Evolutionary conservation across 2,329 filamentous ascomycete genomes (phyloP).

Genomic region (Trichophaea hybrida): DNA sequence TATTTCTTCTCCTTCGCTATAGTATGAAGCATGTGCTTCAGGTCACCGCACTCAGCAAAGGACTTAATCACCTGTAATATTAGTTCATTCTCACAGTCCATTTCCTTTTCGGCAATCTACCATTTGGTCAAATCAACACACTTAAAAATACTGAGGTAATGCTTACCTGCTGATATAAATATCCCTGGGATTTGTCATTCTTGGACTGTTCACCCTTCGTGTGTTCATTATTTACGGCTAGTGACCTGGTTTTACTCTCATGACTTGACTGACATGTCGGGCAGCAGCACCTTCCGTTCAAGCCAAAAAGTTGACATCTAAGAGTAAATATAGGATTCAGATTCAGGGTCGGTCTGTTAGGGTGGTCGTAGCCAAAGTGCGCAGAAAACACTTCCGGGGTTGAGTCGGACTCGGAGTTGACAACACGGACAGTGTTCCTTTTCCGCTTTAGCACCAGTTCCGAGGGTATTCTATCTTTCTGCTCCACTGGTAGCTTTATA

Average conservation of each 20-base stretch:
- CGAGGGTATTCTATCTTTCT: not conserved
- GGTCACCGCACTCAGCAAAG: conserved; percentile 12
- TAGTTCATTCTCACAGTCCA: conserved; percentile 17
- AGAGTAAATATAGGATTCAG: too few relatives aligned
- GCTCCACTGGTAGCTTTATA: not conserved
- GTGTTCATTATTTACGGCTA: not conserved
- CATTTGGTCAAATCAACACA: conserved; percentile 4
- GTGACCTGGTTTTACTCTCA: not conserved
- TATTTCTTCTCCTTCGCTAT: not conserved
- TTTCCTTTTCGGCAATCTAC: conserved; percentile 21
- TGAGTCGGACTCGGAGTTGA: too few relatives aligned
- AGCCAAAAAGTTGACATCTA: too few relatives aligned
- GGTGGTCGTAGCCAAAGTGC: too few relatives aligned
- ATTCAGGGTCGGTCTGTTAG: too few relatives aligned
- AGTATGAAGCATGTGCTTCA: not conserved
- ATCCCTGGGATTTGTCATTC: not conserved
- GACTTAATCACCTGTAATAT: conserved; percentile 18
- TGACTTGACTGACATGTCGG: too few relatives aligned
- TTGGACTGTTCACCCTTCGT: not conserved
- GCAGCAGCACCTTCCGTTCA: too few relatives aligned
- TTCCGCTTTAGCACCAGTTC: not conserved
- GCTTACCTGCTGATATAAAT: conserved; percentile 18
- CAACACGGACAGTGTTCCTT: not conserved
- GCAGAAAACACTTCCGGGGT: not conserved
- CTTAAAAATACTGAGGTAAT: not conserved